Evolutionary conservation across 768 basidiomycete genomes (phyloP), one percentile per base, ranked within the genome.

Genomic region (Amanita polypyramis): DNA sequence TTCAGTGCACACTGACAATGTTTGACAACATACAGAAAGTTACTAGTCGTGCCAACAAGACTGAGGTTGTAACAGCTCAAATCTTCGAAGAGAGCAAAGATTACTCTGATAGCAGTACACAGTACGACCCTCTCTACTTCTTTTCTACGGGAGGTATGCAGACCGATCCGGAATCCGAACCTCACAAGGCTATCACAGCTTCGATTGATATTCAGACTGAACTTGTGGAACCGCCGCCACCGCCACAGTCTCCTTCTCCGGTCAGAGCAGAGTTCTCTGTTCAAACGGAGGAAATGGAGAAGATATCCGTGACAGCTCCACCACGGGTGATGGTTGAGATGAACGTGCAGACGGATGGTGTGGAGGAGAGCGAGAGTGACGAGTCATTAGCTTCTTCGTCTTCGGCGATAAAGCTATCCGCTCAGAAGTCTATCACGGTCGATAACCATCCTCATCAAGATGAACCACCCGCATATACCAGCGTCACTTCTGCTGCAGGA

Each of bases 401-500:
- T 3, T 84, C 82, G 1, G 85, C 83, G 11, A 70, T 84, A 50
- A 67, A 80, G 4, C 83, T 85, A 2, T 75, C 84, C 2, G 86
- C 85, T 2, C 82, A 85, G 11, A 78, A 75, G 55, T 69, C 79
- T 11, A 20, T 48, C 55, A 4, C 62, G 67, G 25, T 56, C 56
- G 21, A 58, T 52, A 15, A 49, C 17, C 38, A 56, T 42, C 11
- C 48, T 49, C 55, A 63, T 9, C 55, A 52, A 36, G 86, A 88
- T 53, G 70, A 80, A 32, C 87, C 88, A 0, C 88, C 88, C 0
- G 77, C 86, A 1, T 89, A 91, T 58, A n/a, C 47, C n/a, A 71
- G 45, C 36, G 27, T 37, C 27, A 19, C 45, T 11, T 38, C 45
- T 29, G 23, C 37, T 25, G 45, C 45, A n/a, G 36, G 25, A 2